Base-by-base conservation (phyloP, 2,329 filamentous ascomycete species). In the Allantophomopsis cytisporea region DNA sequence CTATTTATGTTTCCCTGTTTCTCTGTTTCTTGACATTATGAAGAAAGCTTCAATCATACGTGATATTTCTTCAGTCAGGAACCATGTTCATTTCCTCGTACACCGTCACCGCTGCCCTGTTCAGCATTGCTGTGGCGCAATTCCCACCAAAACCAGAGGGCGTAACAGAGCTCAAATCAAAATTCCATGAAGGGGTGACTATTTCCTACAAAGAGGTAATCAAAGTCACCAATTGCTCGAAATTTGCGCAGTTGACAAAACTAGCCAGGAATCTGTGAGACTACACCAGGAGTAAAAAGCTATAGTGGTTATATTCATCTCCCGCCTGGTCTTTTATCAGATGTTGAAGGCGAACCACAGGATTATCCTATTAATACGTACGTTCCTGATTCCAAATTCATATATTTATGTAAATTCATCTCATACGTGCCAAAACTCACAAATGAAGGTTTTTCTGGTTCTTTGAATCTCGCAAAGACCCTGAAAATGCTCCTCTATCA, bases 401-500 rank as follows among this genome's bases (percentile, higher is more conserved):
- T 28, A 12, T 28, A 8, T 28, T 8, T 28, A 21, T 14, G 20
- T 15, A 7, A n/a, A 35, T 31, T 44, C 13, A 15, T 32, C 21
- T 28, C 16, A 33, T 10, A 1, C n/a, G 39, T 30, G 16, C 21
- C 16, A 68, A 49, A 13, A 8, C 17, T 34, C 10, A 21, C 8
- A 34, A 34, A 6, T 7, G 13, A 39, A 55, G 50, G 17, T 62
- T 62, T 48, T 62, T 62, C 46, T 62, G 58, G 58, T 62, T 62
- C 41, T 55, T 62, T 43, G 59, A 62, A 40, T 51, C 58, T 2
- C 52, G 61, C 18, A 59, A 59, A 30, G 61, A 64, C 43, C 63
- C 71, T 2, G 47, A 53, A 56, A 69, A 37, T 59, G 60, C 38
- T 58, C 65, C 61, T 11, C 47, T 75, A 35, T 66, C 72, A 4